Evolutionary conservation across 345 rosid species (phyloP).

Genomic region (Citropsis articulata): DNA sequence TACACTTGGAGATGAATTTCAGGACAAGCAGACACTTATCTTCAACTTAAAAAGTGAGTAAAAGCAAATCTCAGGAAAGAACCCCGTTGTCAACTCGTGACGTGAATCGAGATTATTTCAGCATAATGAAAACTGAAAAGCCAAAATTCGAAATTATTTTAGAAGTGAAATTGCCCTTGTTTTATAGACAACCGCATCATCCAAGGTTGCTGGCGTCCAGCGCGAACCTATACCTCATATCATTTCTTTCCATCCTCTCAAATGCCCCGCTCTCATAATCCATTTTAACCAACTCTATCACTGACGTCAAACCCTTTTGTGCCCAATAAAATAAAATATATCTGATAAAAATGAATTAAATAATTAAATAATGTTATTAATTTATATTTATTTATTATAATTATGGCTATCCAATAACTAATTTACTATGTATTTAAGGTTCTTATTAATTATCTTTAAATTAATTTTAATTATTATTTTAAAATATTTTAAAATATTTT

Average conservation of each 20-base stretch:
- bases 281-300: constrained; percentile 54
- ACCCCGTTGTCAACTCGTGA: background rate
- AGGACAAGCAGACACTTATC: background rate
- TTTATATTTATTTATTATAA: no score
- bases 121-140: background rate
- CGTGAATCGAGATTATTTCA: background rate
- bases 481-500: no score
- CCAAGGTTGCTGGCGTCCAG: constrained; percentile 51
- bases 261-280: constrained; percentile 53
- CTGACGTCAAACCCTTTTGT: constrained; percentile 49
- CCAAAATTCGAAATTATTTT: background rate
- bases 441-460: no score
- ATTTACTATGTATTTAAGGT: no score
- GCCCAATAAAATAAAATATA: constrained; percentile 20
- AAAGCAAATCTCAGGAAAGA: background rate
- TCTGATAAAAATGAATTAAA: no score
- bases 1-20: background rate
- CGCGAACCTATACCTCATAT: constrained; percentile 59
- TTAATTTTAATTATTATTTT: no score
- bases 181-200: background rate
- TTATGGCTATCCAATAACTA: rapidly evolving
- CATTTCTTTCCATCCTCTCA: constrained; percentile 64
- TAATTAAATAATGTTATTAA: no score
- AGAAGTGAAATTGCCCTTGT: background rate
- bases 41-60: no score